Evolutionary conservation across 306 rosid species (phyloP).

Genomic region (Morella rubra): DNA sequence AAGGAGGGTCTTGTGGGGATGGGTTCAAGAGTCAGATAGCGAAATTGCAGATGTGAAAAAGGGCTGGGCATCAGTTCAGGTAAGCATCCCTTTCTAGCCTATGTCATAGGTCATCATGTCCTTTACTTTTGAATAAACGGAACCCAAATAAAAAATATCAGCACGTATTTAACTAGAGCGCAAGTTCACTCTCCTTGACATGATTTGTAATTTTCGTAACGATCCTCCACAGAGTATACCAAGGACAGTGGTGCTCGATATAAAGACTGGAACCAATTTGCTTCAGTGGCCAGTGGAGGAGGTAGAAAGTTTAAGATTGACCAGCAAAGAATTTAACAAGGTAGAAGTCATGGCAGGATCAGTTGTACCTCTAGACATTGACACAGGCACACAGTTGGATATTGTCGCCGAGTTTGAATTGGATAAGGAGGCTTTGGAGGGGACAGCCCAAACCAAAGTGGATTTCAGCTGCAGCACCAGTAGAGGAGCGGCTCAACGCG

Average conservation of each 20-base stretch:
- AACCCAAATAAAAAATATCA: background rate
- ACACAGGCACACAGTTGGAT: constrained; percentile 82
- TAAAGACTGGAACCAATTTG: constrained; percentile 63
- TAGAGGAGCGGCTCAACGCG: constrained; percentile 62
- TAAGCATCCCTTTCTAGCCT: constrained; percentile 17
- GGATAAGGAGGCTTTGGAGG: constrained; percentile 57
- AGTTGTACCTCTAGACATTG: constrained; percentile 53
- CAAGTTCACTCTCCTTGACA: background rate
- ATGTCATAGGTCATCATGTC: background rate
- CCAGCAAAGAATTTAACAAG: constrained; percentile 40
- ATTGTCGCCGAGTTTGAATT: constrained; percentile 78
- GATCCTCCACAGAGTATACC: constrained; percentile 57
- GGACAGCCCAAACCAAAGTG: constrained; percentile 27
- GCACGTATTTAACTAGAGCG: background rate
- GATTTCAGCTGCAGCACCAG: constrained; percentile 56
- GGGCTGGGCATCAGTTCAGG: constrained; percentile 93
- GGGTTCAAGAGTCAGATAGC: constrained; percentile 89
- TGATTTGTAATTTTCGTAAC: background rate
- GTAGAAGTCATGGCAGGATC: constrained; percentile 59
- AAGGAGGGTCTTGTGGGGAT: constrained; percentile 91
- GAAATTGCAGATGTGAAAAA: constrained; percentile 73
- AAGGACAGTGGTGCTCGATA: constrained; percentile 64
- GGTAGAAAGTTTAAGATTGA: constrained; percentile 64
- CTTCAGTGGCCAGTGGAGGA: constrained; percentile 91
- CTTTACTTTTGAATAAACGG: background rate